A percentile compares a stretch with the other conserved stretches of the same genome.
Evolutionary conservation across 768 basidiomycete species (phyloP).

Genomic region (Serendipita vermifera): DNA sequence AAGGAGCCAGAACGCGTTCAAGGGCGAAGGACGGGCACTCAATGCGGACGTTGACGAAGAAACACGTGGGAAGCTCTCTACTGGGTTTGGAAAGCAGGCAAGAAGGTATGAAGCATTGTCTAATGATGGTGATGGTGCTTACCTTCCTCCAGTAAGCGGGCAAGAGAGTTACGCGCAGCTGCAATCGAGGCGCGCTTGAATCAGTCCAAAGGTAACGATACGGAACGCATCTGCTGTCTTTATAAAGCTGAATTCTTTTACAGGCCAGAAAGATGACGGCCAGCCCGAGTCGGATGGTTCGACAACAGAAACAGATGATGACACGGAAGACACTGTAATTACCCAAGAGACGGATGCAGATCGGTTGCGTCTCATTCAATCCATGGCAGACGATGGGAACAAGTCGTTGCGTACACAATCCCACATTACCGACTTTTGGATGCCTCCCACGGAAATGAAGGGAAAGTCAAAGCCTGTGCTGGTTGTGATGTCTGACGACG

Average conservation of each 20-base stretch:
- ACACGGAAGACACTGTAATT: constrained; percentile 25
- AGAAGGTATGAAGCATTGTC: constrained; percentile 8
- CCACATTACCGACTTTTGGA: no score
- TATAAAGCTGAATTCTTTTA: neutral
- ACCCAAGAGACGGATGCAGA: constrained; percentile 32
- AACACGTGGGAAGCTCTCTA: constrained; percentile 32
- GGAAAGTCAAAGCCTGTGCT: no score
- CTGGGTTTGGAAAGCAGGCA: constrained; percentile 61
- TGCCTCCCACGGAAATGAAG: no score
- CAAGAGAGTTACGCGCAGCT: constrained; percentile 61
- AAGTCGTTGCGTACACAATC: no score
- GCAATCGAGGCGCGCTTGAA: constrained; percentile 55
- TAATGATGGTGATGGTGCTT: neutral
- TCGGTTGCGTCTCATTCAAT: constrained; percentile 38
- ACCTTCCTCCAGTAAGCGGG: constrained; percentile 45
- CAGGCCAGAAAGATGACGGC: constrained; percentile 11
- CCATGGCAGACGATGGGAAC: constrained; percentile 32
- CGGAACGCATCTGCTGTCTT: constrained; percentile 10
- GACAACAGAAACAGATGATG: constrained; percentile 15
- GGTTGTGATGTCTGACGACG: neutral
- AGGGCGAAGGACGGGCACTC: constrained; percentile 41
- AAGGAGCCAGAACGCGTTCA: constrained; percentile 46
- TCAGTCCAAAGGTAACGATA: constrained; percentile 31
- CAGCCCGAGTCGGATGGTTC: constrained; percentile 11
- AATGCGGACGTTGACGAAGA: constrained; percentile 30